Percentiles rank a stretch among this genome's conserved stretches.
These are phyloP conservation scores for Citrus unshiu DNA, from an alignment of 345 rosid genomes.

Conservation along the genomic window DNA sequence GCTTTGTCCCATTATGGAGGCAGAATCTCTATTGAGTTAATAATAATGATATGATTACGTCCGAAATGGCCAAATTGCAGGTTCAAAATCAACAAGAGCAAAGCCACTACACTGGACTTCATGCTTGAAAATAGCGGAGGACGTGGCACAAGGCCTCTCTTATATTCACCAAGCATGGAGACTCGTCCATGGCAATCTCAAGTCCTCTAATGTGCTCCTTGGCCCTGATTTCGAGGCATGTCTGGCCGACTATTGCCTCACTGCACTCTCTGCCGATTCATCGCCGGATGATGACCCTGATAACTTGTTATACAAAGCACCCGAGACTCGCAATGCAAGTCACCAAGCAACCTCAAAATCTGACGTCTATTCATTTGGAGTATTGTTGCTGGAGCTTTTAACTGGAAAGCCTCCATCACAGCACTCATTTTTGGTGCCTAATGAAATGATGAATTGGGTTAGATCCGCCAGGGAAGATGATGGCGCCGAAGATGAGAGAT, in stretches of 20 bases:
- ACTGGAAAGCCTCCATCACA: constrained; percentile 74
- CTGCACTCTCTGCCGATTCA: constrained; percentile 35
- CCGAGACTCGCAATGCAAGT: constrained; percentile 39
- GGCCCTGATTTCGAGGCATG: constrained; percentile 96
- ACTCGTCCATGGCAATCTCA: constrained; percentile 88
- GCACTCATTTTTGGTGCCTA: constrained; percentile 32
- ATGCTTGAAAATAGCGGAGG: constrained; percentile 86
- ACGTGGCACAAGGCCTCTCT: constrained; percentile 87
- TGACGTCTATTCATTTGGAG: constrained; percentile 74
- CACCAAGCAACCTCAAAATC: constrained; percentile 53
- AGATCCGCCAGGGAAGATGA: constrained; percentile 56
- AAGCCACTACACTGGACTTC: constrained; percentile 98
- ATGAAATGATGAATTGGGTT: constrained; percentile 57
- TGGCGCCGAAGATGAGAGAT: constrained; percentile 47
- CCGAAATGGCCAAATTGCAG: constrained; percentile 30
- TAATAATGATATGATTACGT: neutral
- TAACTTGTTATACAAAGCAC: constrained; percentile 47
- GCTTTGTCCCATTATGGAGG: neutral
- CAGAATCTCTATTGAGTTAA: neutral
- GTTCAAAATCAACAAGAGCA: constrained; percentile 74
- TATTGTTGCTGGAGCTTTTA: constrained; percentile 72
- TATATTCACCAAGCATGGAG: constrained; percentile 97
- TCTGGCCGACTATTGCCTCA: constrained; percentile 69
- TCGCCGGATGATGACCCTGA: constrained; percentile 31
- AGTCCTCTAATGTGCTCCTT: constrained; percentile 74